Conservation (phyloP, 2,329 filamentous ascomycete species). For the Trichothecium roseum region DNA sequence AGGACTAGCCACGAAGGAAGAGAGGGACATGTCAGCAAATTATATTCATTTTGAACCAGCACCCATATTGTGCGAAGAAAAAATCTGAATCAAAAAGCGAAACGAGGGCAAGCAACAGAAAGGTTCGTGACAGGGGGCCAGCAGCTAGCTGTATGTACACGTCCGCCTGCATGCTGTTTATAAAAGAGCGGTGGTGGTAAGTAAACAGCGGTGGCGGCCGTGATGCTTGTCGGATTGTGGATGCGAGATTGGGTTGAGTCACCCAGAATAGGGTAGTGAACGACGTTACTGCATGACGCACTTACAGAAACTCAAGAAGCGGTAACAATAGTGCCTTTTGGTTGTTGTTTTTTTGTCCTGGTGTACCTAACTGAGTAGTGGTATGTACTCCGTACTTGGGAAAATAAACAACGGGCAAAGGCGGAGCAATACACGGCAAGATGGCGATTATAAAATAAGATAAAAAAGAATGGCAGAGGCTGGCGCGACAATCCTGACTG, state of each 20-base stretch:
- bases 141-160: not conserved
- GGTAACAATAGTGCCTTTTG: not conserved
- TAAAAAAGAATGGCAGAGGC: conserved; percentile 16
- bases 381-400: conserved; percentile 10
- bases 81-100: conserved; percentile 11
- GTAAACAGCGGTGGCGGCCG: too few relatives aligned
- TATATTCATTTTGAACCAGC: conserved; percentile 1
- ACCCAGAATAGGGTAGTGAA: not conserved
- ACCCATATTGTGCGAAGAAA: too few relatives aligned
- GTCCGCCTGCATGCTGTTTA: too few relatives aligned
- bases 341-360: too few relatives aligned
- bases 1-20: conserved; percentile 2
- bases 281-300: not conserved
- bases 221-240: too few relatives aligned
- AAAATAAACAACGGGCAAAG: too few relatives aligned
- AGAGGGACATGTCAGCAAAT: conserved; percentile 2
- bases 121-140: not conserved
- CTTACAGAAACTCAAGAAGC: conserved; percentile 2
- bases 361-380: too few relatives aligned
- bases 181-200: too few relatives aligned
- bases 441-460: too few relatives aligned
- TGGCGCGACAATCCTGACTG: conserved; percentile 50
- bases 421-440: conserved; percentile 13
- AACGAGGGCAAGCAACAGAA: conserved; percentile 10
- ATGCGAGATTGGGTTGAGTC: conserved; percentile 1